A percentile compares a stretch with the other conserved stretches of the same genome.
phyloP scores from a whole-genome alignment of 2,329 filamentous ascomycete genomes.

The Paracoccidioides brasiliensis region DNA sequence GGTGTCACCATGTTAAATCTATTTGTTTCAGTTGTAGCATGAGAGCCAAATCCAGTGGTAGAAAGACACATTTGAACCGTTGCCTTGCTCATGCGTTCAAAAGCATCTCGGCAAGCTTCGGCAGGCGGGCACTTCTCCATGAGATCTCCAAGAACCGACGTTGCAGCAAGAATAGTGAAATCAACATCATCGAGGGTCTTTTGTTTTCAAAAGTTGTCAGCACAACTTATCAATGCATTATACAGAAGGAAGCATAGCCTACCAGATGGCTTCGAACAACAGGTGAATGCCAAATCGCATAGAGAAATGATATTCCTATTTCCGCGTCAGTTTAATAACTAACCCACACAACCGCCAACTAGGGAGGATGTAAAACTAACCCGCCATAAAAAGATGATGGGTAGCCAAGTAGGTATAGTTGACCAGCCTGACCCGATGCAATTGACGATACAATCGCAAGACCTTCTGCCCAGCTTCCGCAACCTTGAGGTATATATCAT shows the following conservation, averaged over 20 bases:
- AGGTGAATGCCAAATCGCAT: conserved; percentile 93
- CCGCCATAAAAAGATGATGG: conserved; percentile 94
- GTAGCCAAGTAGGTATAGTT: conserved; percentile 95
- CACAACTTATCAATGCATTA: not conserved
- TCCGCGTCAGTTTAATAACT: not conserved
- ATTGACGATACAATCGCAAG: conserved; percentile 73
- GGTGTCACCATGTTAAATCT: not conserved
- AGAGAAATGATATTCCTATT: conserved; percentile 72
- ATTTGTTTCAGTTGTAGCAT: not conserved
- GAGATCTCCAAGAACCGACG: conserved; percentile 79
- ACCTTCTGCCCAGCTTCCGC: conserved; percentile 92
- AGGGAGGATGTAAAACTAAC: conserved; percentile 32
- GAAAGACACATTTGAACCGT: conserved; percentile 91
- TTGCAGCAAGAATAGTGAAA: conserved; percentile 85
- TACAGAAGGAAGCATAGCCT: conserved; percentile 28
- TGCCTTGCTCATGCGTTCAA: conserved; percentile 87
- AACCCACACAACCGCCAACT: not conserved
- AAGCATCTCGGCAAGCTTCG: conserved; percentile 86
- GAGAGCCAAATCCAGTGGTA: conserved; percentile 61
- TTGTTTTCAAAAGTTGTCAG: conserved; percentile 7
- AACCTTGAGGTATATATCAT: conserved; percentile 84
- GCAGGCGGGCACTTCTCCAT: conserved; percentile 92
- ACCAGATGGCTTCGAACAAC: conserved; percentile 75
- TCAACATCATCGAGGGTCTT: conserved; percentile 89
- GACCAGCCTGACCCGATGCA: conserved; percentile 76